phyloP scores from a whole-genome alignment of 208 protist species.

The Leishmania arabica region DNA sequence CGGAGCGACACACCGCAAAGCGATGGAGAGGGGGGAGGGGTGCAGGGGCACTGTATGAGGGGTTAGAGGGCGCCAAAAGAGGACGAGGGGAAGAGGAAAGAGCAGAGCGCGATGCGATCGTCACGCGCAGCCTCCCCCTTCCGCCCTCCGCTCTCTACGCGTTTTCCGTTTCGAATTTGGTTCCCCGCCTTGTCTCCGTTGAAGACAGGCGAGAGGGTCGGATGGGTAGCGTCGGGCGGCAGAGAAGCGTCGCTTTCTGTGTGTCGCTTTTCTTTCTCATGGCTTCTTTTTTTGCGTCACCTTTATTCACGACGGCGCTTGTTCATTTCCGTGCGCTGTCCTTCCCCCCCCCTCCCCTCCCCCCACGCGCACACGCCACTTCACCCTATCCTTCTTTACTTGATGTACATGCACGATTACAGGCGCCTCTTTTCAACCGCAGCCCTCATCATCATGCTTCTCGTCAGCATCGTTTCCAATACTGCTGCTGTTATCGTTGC shows the following conservation, averaged over 20 bases:
- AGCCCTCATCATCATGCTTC: background rate
- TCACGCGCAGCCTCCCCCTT: background rate
- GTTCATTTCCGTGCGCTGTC: background rate
- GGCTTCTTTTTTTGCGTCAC: background rate
- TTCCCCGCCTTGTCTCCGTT: background rate
- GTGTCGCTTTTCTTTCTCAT: background rate
- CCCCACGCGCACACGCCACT: background rate
- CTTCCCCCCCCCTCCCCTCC: background rate
- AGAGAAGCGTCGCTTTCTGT: background rate
- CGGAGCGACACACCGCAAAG: background rate
- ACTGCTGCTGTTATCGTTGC: background rate
- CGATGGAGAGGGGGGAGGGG: background rate
- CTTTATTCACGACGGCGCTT: background rate
- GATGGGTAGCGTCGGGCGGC: background rate
- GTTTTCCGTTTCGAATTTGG: background rate
- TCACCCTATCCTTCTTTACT: background rate
- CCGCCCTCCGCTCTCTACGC: background rate
- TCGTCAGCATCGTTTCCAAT: background rate
- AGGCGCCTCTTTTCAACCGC: background rate
- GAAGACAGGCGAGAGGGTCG: background rate
- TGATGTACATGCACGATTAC: conserved; percentile 2
- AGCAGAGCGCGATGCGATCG: background rate
- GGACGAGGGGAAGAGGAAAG: background rate
- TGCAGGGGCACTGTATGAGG: background rate
- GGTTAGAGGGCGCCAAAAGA: background rate